These are phyloP conservation scores for Emmonsiellopsis sp. DNA, from an alignment of 2,329 filamentous ascomycete species.

Conservation along the genomic window DNA sequence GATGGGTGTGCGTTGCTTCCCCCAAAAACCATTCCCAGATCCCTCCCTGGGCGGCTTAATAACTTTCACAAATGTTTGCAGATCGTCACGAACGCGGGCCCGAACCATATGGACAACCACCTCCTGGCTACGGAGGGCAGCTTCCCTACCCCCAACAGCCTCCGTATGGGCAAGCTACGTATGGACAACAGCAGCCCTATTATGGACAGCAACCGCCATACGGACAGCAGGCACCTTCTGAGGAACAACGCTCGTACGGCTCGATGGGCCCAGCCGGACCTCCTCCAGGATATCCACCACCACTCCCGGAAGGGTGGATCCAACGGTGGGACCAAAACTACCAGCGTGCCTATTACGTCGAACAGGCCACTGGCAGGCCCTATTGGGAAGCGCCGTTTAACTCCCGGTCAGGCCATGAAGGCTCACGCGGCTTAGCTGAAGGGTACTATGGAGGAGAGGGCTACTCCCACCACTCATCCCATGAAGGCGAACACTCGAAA, in stretches of 20 bases:
- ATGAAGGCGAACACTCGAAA: conserved; percentile 8
- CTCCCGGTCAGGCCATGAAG: conserved; percentile 51
- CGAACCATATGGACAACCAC: background rate
- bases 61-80: background rate
- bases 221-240: conserved; percentile 9
- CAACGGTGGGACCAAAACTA: conserved; percentile 38
- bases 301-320: conserved; percentile 37
- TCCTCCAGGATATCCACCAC: conserved; percentile 25
- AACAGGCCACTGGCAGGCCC: conserved; percentile 39
- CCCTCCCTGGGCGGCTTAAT: background rate
- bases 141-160: background rate
- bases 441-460: conserved; percentile 47
- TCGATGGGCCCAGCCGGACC: conserved; percentile 22
- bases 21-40: background rate
- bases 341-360: conserved; percentile 40
- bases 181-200: background rate
- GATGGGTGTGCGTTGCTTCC: conserved; percentile 2
- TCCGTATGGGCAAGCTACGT: background rate
- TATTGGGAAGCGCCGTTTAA: conserved; percentile 44
- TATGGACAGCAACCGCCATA: conserved; percentile 2
- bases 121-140: background rate
- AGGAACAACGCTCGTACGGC: conserved; percentile 14
- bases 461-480: background rate
- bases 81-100: background rate
- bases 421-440: conserved; percentile 42